phyloP scores from a whole-genome alignment of 371 early-diverging fungal genomes.

The Apophysomyces sp. region DNA sequence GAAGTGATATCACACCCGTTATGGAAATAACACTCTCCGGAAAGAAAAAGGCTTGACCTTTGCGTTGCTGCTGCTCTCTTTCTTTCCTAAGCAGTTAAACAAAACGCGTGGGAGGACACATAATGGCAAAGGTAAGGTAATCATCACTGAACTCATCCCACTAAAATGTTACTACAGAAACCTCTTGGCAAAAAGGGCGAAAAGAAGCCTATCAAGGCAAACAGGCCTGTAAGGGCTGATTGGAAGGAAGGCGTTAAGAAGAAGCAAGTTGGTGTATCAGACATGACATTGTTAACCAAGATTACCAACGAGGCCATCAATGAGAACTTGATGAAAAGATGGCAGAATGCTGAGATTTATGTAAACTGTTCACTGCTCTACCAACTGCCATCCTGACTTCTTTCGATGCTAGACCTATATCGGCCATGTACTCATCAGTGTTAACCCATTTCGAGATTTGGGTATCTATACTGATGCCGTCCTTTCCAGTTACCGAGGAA shows the following conservation, averaged over 20 bases:
- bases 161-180: conserved; percentile 18
- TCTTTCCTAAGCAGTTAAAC: neutral
- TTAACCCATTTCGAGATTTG: conserved; percentile 85
- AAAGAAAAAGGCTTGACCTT: neutral
- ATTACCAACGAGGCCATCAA: conserved; percentile 86
- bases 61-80: neutral
- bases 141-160: neutral
- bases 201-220: conserved; percentile 50
- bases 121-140: neutral
- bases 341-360: conserved; percentile 83
- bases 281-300: conserved; percentile 87
- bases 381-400: neutral
- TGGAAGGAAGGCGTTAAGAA: conserved; percentile 82
- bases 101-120: neutral
- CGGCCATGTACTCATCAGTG: conserved; percentile 87
- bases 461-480: conserved; percentile 81
- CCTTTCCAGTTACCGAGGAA: conserved; percentile 73
- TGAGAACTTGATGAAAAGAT: conserved; percentile 83
- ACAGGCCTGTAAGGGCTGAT: conserved; percentile 71
- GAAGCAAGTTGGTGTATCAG: conserved; percentile 85
- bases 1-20: neutral
- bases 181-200: conserved; percentile 39
- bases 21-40: neutral
- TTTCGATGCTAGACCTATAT: conserved; percentile 71
- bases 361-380: conserved; percentile 38